phyloP scores from a whole-genome alignment of 306 rosid genomes.

The Citrullus mucosospermus region DNA sequence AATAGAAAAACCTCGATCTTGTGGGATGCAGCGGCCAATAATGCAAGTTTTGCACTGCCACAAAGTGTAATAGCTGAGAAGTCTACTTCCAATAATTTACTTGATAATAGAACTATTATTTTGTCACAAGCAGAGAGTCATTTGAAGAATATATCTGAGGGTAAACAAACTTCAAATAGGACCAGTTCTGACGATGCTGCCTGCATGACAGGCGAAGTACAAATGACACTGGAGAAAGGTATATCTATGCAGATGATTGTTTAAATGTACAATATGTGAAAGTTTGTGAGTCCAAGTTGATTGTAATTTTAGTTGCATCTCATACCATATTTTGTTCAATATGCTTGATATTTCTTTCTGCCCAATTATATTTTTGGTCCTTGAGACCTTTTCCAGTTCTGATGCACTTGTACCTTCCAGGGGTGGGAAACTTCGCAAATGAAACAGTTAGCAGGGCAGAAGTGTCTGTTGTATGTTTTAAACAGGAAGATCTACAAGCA shows the following conservation, averaged over 20 bases:
- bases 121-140: slow-evolving; percentile 18
- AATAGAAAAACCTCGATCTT: slow-evolving; percentile 23
- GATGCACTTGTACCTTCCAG: slow-evolving; percentile 28
- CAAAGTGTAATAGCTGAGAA: slow-evolving; percentile 20
- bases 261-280: not conserved
- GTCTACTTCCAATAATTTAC: slow-evolving; percentile 20
- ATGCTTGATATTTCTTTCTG: not conserved
- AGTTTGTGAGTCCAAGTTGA: not conserved
- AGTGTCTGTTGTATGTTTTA: slow-evolving; percentile 8
- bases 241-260: not conserved
- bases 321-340: not conserved
- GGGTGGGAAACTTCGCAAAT: slow-evolving; percentile 18
- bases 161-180: slow-evolving; percentile 14
- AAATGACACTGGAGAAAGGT: not conserved
- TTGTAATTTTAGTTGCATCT: not conserved
- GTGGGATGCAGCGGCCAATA: slow-evolving; percentile 41
- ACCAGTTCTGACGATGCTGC: slow-evolving; percentile 17
- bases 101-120: slow-evolving; percentile 18
- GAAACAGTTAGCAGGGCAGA: slow-evolving; percentile 13
- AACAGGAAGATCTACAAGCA: slow-evolving; percentile 17
- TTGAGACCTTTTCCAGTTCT: not conserved
- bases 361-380: not conserved
- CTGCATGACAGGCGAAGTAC: slow-evolving; percentile 9
- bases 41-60: slow-evolving; percentile 33
- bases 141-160: slow-evolving; percentile 13